Base-by-base conservation (phyloP, 176 grass and related monocot species). In the Avena sativa region DNA sequence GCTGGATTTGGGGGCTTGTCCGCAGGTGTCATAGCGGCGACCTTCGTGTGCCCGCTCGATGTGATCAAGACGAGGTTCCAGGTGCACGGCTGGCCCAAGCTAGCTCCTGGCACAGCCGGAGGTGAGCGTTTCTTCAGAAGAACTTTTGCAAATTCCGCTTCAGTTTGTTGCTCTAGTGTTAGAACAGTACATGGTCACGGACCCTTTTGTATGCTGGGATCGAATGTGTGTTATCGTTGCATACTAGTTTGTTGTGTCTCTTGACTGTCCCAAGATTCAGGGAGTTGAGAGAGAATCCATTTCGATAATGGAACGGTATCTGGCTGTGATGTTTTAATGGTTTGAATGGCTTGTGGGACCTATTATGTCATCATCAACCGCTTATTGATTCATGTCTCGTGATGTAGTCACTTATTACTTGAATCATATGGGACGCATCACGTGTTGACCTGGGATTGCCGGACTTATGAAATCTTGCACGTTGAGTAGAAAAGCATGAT, bases 51-150 rank as follows among this genome's bases (percentile, higher is more conserved):
- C 84, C 97, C 97, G 57, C 85, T 99, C 21, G 97, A 99, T 66
- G 97, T 99, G 51, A 92, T 99, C 94, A 99, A 99, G 88, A 99
- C 94, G 2, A 96, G 97, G 86, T 95, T 99, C 52, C 97, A 99
- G 88, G 97, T 99, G 9, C 92, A 93, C 76, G 97, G 97, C 56
- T 90, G 90, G 83, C 86, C 90, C 21, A 90, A 89, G 84, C 57
- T 94, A 4, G 81, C 49, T n/a, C 74, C 80, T 0, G 69, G 74
- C 69, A 86, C 85, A 44, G 57, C 80, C 32, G 89, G 92, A 81
- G 97, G 97, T 96, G 63, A 52, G 59, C 25, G 40, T 17, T 20
- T 28, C 50, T 79, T 57, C 34, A 0, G 51, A 21, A 8, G 3
- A 76, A 52, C 52, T 36, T n/a, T 17, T 69, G 10, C 8, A 2